phyloP scores from a whole-genome alignment of 345 rosid species.

The Conringia planisiliqua region DNA sequence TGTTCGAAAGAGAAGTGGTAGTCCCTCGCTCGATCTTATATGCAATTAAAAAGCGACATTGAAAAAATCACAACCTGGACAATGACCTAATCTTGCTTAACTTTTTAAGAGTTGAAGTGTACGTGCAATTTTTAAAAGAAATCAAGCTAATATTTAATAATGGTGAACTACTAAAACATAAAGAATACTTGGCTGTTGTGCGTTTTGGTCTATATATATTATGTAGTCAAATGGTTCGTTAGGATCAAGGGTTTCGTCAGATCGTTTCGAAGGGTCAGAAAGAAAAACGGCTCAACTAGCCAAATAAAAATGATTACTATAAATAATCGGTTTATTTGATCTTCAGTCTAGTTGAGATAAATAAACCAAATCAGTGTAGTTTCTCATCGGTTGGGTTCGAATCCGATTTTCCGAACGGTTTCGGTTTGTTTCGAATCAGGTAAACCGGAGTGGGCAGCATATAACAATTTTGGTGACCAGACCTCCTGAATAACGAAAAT shows the following conservation, averaged over 20 bases:
- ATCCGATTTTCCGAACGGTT: neutral
- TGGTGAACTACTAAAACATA: neutral
- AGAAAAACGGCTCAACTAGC: neutral
- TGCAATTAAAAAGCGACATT: neutral
- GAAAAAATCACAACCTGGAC: neutral
- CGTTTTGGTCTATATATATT: neutral
- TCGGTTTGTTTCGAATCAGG: neutral
- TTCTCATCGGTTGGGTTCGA: neutral
- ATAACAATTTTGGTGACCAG: too few species aligned
- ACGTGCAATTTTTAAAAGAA: neutral
- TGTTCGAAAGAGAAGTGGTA: neutral
- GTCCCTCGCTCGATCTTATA: conserved; percentile 5
- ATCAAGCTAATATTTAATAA: neutral
- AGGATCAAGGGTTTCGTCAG: neutral
- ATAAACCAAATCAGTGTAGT: neutral
- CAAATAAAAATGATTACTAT: too few species aligned
- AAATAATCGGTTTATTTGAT: neutral
- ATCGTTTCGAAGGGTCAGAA: neutral
- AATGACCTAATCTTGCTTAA: neutral
- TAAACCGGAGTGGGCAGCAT: neutral
- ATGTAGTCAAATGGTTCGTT: neutral
- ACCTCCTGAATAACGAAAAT: neutral
- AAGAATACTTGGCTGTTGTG: neutral
- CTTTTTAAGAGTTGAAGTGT: neutral
- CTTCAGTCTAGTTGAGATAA: neutral